phyloP scores from a whole-genome alignment of 2,329 filamentous ascomycete species.

The Venturia carpophila region DNA sequence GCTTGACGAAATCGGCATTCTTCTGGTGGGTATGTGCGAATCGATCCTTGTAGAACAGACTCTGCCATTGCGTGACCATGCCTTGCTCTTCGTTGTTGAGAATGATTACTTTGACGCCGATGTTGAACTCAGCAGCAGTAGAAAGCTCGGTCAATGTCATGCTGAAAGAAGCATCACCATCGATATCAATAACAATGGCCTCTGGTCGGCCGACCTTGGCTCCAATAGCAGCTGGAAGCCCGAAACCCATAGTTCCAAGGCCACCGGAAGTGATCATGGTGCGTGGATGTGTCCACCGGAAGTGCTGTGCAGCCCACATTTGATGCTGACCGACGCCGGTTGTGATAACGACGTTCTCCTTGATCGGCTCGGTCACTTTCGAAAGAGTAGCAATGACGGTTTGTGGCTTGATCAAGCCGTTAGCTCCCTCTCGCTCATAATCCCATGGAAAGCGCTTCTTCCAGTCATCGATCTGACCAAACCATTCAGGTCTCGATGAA shows the following conservation, averaged over 20 bases:
- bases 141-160: constrained; percentile 97
- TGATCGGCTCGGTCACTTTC: constrained; percentile 69
- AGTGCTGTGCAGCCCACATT: constrained; percentile 98
- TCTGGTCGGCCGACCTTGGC: constrained; percentile 81
- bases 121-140: constrained; percentile 90
- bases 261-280: constrained; percentile 96
- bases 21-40: constrained; percentile 88
- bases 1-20: constrained; percentile 94
- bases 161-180: constrained; percentile 97
- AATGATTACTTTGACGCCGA: constrained; percentile 89
- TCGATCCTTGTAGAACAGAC: constrained; percentile 91
- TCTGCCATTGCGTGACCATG: constrained; percentile 99
- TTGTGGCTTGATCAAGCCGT: constrained; percentile 88
- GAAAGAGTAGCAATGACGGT: constrained; percentile 85
- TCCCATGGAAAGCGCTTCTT: constrained; percentile 83
- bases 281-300: constrained; percentile 84
- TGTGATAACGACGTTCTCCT: constrained; percentile 77
- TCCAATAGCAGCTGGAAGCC: constrained; percentile 88
- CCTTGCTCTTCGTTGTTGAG: constrained; percentile 97
- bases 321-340: constrained; percentile 97
- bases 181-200: constrained; percentile 85
- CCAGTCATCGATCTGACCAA: constrained; percentile 80
- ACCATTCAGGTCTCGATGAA: constrained; percentile 73
- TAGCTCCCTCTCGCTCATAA: constrained; percentile 69
- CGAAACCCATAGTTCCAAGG: constrained; percentile 92